A percentile compares a stretch with the other conserved stretches of the same genome.
Conservation (phyloP, 2,329 filamentous ascomycete species). For the Diaporthe vaccinii region DNA sequence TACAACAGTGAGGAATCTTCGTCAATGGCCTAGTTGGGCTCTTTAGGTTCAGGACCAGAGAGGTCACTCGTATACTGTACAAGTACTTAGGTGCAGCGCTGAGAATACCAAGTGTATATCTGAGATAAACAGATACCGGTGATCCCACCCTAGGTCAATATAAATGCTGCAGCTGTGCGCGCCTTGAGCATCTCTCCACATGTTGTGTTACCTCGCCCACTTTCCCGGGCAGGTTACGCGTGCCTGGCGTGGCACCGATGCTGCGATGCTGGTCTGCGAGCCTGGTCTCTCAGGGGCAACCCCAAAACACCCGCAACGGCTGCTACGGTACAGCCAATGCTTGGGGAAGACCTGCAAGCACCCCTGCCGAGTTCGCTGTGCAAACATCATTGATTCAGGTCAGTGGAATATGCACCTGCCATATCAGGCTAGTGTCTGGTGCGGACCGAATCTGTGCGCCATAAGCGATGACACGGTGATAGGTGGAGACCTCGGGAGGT, state of each 20-base stretch:
- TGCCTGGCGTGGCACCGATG: neutral
- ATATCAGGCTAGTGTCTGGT: neutral
- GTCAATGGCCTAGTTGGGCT: too few species aligned
- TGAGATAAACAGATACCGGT: neutral
- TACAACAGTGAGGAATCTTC: too few species aligned
- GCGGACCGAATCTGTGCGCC: neutral
- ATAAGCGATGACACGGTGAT: constrained; percentile 5
- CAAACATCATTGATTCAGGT: neutral
- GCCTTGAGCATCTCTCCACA: neutral
- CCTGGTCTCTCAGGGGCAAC: neutral
- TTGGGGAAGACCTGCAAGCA: neutral
- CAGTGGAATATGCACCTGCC: neutral
- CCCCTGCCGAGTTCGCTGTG: neutral
- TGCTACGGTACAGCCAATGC: neutral
- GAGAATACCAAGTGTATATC: neutral
- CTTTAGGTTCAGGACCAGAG: too few species aligned
- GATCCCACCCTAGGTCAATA: neutral
- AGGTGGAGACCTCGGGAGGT: neutral
- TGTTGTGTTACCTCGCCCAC: constrained; percentile 11
- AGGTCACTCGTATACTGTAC: too few species aligned
- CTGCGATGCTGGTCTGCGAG: neutral
- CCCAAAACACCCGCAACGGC: neutral
- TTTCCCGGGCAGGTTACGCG: constrained; percentile 1
- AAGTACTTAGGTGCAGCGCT: too few species aligned
- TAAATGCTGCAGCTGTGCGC: neutral